Conservation (phyloP, 495 filamentous ascomycete species). For the Neurospora africana region DNA sequence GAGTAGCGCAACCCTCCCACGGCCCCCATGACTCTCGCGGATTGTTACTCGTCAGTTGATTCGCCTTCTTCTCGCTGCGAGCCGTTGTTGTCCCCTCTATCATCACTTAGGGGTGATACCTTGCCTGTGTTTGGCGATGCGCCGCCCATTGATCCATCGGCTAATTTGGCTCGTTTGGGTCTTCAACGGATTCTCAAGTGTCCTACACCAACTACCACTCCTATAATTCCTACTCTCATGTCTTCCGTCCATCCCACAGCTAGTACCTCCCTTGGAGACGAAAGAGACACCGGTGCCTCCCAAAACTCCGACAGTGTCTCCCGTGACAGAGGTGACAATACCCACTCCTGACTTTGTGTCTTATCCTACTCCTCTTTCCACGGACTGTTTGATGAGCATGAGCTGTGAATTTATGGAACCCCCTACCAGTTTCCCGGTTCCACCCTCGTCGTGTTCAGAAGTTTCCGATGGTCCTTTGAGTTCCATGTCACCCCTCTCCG, state of each 20-base stretch:
- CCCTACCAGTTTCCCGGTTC: neutral
- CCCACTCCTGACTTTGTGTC: neutral
- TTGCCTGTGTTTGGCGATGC: neutral
- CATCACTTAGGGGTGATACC: neutral
- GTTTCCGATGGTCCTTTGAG: neutral
- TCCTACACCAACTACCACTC: too few relatives aligned
- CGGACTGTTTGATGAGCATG: neutral
- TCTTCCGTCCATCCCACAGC: too few relatives aligned
- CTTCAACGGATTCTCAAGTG: neutral
- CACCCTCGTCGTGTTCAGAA: neutral
- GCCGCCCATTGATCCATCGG: neutral
- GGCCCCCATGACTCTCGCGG: neutral
- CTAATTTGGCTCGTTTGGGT: neutral
- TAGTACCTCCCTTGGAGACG: neutral
- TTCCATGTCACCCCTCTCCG: neutral
- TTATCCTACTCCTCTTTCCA: neutral
- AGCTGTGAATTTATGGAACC: neutral
- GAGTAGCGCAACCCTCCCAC: neutral
- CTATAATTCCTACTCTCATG: neutral
- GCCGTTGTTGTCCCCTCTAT: neutral
- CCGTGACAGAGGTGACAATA: neutral
- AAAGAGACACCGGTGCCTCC: too few relatives aligned
- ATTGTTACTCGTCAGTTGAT: neutral
- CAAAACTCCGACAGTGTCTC: neutral
- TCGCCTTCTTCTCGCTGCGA: neutral